These are phyloP conservation scores for Microstegium vimineum DNA, from an alignment of 176 grass and related monocot species.

Conservation along the genomic window DNA sequence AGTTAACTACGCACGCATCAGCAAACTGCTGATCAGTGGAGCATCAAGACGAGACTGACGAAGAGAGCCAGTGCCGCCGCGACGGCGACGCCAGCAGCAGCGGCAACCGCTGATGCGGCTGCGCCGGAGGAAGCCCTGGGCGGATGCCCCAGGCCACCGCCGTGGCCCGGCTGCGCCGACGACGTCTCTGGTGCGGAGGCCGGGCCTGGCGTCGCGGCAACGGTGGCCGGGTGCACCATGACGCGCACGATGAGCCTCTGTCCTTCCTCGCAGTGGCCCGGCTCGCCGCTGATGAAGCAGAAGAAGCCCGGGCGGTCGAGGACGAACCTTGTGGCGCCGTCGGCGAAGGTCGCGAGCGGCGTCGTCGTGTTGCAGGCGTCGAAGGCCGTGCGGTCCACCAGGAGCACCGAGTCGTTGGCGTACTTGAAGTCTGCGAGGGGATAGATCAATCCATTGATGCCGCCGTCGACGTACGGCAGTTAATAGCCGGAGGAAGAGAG, in stretches of 20 bases:
- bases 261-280: constrained; percentile 53
- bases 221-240: constrained; percentile 31
- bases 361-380: constrained; percentile 46
- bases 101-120: not conserved
- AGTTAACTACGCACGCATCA: not conserved
- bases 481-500: not conserved
- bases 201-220: not conserved
- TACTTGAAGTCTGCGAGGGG: constrained; percentile 64
- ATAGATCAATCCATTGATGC: not conserved
- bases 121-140: not conserved
- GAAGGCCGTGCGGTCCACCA: constrained; percentile 48
- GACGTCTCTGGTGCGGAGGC: not conserved
- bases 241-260: constrained; percentile 76
- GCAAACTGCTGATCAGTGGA: not conserved
- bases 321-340: constrained; percentile 45
- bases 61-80: not conserved
- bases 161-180: not conserved
- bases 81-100: not conserved
- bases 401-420: constrained; percentile 65
- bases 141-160: not conserved
- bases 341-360: constrained; percentile 36
- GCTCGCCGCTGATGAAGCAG: constrained; percentile 80
- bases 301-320: constrained; percentile 67
- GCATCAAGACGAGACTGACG: not conserved
- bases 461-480: not conserved